Percentiles rank a stretch among this genome's conserved stretches.
Conservation (phyloP, 345 rosid genomes). For the Euclidium syriacum region DNA sequence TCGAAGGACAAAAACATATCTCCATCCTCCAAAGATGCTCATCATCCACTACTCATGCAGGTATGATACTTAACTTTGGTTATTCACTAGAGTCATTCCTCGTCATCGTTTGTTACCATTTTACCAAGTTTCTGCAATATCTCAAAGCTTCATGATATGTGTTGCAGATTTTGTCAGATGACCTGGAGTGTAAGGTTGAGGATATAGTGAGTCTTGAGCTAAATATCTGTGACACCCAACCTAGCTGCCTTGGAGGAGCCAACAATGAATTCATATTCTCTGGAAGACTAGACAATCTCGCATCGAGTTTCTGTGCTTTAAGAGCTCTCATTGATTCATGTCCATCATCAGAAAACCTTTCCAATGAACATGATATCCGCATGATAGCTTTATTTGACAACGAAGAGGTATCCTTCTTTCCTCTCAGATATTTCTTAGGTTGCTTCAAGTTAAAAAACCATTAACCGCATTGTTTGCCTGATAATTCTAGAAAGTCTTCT, state of each 20-base stretch:
- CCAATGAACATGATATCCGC: constrained; percentile 59
- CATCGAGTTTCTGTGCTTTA: constrained; percentile 83
- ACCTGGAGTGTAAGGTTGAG: constrained; percentile 53
- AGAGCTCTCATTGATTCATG: constrained; percentile 87
- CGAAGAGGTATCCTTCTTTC: constrained; percentile 69
- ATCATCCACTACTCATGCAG: constrained; percentile 91
- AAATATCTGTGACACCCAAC: constrained; percentile 92
- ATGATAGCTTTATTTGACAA: constrained; percentile 95
- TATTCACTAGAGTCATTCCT: not conserved
- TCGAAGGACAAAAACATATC: constrained; percentile 43
- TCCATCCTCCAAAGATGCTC: constrained; percentile 48
- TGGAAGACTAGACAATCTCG: constrained; percentile 94
- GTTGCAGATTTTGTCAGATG: constrained; percentile 68
- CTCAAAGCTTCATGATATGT: not conserved
- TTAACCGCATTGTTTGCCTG: not conserved
- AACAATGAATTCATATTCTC: constrained; percentile 86
- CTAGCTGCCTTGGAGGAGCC: constrained; percentile 97
- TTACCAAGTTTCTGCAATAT: not conserved
- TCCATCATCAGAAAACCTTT: constrained; percentile 42
- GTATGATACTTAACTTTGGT: constrained; percentile 28
- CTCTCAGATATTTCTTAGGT: not conserved
- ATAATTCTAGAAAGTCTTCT: not conserved
- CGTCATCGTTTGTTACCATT: not conserved
- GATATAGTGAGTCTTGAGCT: constrained; percentile 80
- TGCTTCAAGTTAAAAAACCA: not conserved